These are phyloP conservation scores for Cicer yamashitae DNA, from an alignment of 306 rosid genomes.

Conservation along the genomic window DNA sequence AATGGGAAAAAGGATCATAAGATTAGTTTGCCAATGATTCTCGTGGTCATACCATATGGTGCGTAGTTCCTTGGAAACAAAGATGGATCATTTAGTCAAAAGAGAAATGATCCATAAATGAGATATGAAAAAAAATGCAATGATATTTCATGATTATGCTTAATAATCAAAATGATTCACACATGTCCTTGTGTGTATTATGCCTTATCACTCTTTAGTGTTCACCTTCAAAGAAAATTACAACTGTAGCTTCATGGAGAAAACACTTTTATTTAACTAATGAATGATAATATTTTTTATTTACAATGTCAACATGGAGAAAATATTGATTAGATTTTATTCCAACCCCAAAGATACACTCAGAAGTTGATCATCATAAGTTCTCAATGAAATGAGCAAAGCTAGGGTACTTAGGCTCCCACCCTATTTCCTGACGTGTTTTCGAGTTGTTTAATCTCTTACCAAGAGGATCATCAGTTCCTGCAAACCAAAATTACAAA, in stretches of 20 bases:
- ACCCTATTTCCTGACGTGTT: constrained; percentile 79
- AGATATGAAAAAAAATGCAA: constrained; percentile 4
- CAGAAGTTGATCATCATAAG: constrained; percentile 41
- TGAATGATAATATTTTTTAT: constrained; percentile 37
- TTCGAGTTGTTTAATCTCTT: constrained; percentile 86
- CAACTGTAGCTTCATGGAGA: not conserved
- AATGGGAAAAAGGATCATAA: not conserved
- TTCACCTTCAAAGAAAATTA: not conserved
- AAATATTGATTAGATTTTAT: constrained; percentile 15
- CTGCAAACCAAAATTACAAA: constrained; percentile 48
- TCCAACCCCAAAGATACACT: constrained; percentile 35
- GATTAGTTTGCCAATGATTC: not conserved
- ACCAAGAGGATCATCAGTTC: constrained; percentile 80
- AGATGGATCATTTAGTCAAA: constrained; percentile 1
- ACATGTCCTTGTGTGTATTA: constrained; percentile 1
- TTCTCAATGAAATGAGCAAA: constrained; percentile 74
- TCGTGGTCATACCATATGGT: not conserved
- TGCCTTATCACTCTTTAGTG: not conserved
- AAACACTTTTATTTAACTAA: constrained; percentile 19
- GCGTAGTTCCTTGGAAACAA: not conserved
- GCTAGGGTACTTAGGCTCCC: constrained; percentile 93
- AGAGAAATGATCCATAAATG: constrained; percentile 2
- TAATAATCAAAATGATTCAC: constrained; percentile 26
- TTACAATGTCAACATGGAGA: constrained; percentile 43
- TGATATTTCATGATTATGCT: constrained; percentile 40